Evolutionary conservation across 2,329 filamentous ascomycete genomes (phyloP), one percentile per base, ranked within the genome.

Genomic region (Aspergillus costaricaensis): DNA sequence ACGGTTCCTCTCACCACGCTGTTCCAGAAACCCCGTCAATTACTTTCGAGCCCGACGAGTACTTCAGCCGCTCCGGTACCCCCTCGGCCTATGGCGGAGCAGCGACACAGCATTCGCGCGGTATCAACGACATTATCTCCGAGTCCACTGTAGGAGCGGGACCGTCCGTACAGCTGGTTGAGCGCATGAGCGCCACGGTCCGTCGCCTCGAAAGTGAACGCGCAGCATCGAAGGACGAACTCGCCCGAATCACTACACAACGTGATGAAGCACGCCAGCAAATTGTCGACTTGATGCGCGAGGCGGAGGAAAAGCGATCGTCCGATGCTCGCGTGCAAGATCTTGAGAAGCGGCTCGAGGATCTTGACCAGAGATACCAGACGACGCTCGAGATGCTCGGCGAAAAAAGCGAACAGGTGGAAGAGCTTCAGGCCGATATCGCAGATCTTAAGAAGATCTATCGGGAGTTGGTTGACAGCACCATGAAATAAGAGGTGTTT

Each of bases 381-480:
- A 95, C 92, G 14, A 96, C 92, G 61, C 81, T 99, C 56, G 93
- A 98, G 79, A 89, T 98, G 87, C 79, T 99, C 59, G 95, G 95
- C 1, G 95, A 99, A 84, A 96, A 96, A 85, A 96, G 92, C 76
- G 95, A 99, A 81, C 81, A 90, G 71, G 93, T 96, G 2, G 92
- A 96, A 72, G 95, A 99, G 81, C 80, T 99, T 67, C 87, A 84
- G 75, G 89, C 90, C 12, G 95, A 98, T 81, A 90, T 99, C 56
- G 83, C 88, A 66, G 95, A 99, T 81, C 83, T 99, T 74, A 99
- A 99, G 82, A 89, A 88, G 72, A 96, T 99, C 84, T 98, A 98
- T 80, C 87, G 92, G 66, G 94, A 98, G 73, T 79, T 99, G 75
- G 90, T 96, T 52, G 91, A 96, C 79, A 87, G 88, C 72, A 94